Percentiles rank a stretch among this genome's conserved stretches.
phyloP scores from a whole-genome alignment of 2,329 filamentous ascomycete genomes.

The Cercospora sp. region DNA sequence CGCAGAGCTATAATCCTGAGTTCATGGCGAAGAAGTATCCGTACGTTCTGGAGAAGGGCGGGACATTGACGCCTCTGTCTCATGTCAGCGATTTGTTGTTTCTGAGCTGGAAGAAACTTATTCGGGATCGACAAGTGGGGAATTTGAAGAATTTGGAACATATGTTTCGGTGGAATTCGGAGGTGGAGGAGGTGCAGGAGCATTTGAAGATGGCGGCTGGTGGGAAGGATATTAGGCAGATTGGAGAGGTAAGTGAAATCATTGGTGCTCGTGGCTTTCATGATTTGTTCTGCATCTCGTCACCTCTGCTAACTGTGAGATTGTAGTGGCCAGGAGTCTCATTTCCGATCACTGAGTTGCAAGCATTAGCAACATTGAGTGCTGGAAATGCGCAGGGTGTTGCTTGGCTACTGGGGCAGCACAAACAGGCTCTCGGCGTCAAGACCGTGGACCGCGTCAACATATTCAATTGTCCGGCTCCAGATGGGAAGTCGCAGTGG shows the following conservation, averaged over 20 bases:
- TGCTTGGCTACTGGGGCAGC: slow-evolving; percentile 16
- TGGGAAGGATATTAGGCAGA: neutral
- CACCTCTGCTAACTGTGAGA: neutral
- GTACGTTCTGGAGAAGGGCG: neutral
- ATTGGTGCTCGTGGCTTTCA: too few relatives aligned
- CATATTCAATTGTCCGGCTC: slow-evolving; percentile 19
- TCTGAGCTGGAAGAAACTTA: slow-evolving; percentile 7
- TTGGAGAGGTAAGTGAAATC: slow-evolving; percentile 13
- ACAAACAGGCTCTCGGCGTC: slow-evolving; percentile 13
- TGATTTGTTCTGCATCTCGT: too few relatives aligned
- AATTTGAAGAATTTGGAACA: slow-evolving; percentile 7
- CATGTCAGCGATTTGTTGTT: slow-evolving; percentile 13
- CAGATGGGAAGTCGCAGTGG: slow-evolving; percentile 6
- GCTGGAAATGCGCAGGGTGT: slow-evolving; percentile 15
- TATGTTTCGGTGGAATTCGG: slow-evolving; percentile 11
- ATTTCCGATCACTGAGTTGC: neutral
- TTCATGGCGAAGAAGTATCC: neutral
- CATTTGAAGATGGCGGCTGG: slow-evolving; percentile 2
- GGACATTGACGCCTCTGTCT: slow-evolving; percentile 6
- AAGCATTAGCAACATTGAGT: slow-evolving; percentile 11
- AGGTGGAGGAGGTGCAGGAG: neutral
- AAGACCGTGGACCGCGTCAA: slow-evolving; percentile 17
- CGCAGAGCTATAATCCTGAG: slow-evolving; percentile 1
- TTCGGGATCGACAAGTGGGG: neutral
- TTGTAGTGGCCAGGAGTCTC: slow-evolving; percentile 13